These are phyloP conservation scores for Fusarium globosum DNA, from an alignment of 2,329 filamentous ascomycete genomes.

Conservation along the genomic window DNA sequence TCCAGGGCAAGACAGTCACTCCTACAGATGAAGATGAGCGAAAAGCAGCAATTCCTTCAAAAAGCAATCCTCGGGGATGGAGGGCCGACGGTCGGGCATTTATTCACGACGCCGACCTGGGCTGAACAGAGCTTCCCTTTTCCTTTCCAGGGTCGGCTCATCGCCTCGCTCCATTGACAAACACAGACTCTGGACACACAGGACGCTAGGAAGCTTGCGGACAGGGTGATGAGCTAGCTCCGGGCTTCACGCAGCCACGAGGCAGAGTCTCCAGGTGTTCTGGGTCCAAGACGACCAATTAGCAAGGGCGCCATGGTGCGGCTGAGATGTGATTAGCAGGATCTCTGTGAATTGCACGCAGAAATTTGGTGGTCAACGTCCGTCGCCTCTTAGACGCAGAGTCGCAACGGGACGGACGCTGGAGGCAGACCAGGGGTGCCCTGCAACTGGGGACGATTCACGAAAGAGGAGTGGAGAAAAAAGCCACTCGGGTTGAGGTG, in stretches of 20 bases:
- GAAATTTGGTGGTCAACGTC: conserved; percentile 22
- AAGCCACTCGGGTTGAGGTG: conserved; percentile 12
- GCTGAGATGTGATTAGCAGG: conserved; percentile 37
- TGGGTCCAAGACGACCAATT: conserved; percentile 29
- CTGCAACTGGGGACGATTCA: conserved; percentile 8
- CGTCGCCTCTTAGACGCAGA: conserved; percentile 18
- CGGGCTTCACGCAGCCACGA: conserved; percentile 31
- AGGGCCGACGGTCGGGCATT: conserved; percentile 27
- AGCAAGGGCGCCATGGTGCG: conserved; percentile 28
- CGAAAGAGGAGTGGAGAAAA: conserved; percentile 21
- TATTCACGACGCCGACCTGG: conserved; percentile 26
- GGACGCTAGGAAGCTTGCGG: conserved; percentile 39
- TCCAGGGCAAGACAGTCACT: conserved; percentile 14
- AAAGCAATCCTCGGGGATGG: conserved; percentile 1
- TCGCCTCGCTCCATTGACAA: conserved; percentile 24
- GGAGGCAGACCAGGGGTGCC: conserved; percentile 15
- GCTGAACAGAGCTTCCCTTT: conserved; percentile 20
- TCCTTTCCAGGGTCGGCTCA: conserved; percentile 25
- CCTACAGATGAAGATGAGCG: conserved; percentile 12
- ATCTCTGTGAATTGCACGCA: conserved; percentile 18
- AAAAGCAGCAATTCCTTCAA: conserved; percentile 14
- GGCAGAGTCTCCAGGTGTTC: conserved; percentile 30
- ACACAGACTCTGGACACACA: conserved; percentile 9
- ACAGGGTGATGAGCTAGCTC: conserved; percentile 20
- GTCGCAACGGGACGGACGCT: conserved; percentile 7